Percentiles rank a stretch among this genome's conserved stretches.
Conservation (phyloP, 768 basidiomycete species). For the Lactifluus piperatus region DNA sequence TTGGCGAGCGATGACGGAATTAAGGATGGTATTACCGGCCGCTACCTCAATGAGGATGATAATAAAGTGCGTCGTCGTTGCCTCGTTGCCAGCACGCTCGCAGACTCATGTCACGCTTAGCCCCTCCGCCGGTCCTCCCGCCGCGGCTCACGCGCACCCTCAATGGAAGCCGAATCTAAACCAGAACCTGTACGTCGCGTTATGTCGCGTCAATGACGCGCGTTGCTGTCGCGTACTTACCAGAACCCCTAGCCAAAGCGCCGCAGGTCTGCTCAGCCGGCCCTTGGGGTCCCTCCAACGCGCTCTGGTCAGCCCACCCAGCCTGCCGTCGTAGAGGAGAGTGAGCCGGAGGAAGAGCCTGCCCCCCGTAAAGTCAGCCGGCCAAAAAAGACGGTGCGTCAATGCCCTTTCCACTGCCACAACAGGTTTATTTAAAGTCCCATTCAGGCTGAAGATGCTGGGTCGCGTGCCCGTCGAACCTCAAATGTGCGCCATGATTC, state of each 20-base stretch:
- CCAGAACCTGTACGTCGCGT: slow-evolving; percentile 47
- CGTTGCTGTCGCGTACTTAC: slow-evolving; percentile 19
- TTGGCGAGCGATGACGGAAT: slow-evolving; percentile 77
- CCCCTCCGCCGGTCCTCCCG: slow-evolving; percentile 49
- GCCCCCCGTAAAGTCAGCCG: slow-evolving; percentile 52
- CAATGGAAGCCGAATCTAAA: slow-evolving; percentile 33
- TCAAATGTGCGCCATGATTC: slow-evolving; percentile 28
- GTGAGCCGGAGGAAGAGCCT: slow-evolving; percentile 62
- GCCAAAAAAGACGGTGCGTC: slow-evolving; percentile 48
- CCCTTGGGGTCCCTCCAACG: slow-evolving; percentile 41
- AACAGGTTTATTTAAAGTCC: neutral
- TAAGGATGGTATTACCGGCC: slow-evolving; percentile 74
- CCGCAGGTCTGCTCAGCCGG: slow-evolving; percentile 69
- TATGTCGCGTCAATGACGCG: slow-evolving; percentile 13
- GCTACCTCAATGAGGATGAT: slow-evolving; percentile 41
- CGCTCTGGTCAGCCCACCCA: slow-evolving; percentile 30
- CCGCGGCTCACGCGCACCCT: slow-evolving; percentile 50
- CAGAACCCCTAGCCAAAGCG: slow-evolving; percentile 52
- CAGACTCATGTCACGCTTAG: slow-evolving; percentile 23
- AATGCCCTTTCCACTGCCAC: neutral
- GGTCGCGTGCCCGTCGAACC: slow-evolving; percentile 44
- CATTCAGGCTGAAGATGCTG: slow-evolving; percentile 39
- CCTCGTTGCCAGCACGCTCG: slow-evolving; percentile 8
- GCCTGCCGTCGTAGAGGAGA: slow-evolving; percentile 55
- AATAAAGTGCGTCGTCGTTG: slow-evolving; percentile 33